Percentiles rank a stretch among this genome's conserved stretches.
Evolutionary conservation across 108 stramenopile species (phyloP).

Genomic region (Phaeodactylum tricornutum): DNA sequence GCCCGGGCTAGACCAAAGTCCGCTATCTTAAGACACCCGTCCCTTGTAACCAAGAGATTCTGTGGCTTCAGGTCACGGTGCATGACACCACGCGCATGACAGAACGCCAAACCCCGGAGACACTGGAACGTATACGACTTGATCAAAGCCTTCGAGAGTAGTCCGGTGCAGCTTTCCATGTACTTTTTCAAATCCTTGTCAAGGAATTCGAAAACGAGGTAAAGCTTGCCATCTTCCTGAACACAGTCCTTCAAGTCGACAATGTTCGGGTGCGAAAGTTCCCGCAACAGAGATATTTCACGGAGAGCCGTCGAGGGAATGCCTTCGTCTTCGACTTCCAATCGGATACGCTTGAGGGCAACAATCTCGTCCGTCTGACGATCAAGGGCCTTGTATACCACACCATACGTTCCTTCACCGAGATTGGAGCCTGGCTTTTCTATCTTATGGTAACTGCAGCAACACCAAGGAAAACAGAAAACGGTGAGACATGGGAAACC

Average conservation of each 20-base stretch:
- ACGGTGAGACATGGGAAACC: too few relatives aligned
- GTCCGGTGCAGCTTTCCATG: conserved; percentile 78
- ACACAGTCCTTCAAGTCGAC: conserved; percentile 84
- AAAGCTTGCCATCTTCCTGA: conserved; percentile 83
- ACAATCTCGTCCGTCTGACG: conserved; percentile 87
- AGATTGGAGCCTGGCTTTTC: conserved; percentile 92
- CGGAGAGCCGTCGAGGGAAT: conserved; percentile 97
- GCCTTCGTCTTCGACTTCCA: conserved; percentile 98
- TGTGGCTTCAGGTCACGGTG: conserved; percentile 99
- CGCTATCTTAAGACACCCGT: conserved; percentile 93
- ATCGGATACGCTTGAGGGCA: conserved; percentile 93
- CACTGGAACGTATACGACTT: conserved; percentile 85
- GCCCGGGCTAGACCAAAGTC: conserved; percentile 98
- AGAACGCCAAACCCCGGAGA: conserved; percentile 85
- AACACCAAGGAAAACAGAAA: background rate
- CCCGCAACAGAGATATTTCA: conserved; percentile 90
- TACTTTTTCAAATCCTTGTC: conserved; percentile 95
- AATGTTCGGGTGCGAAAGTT: conserved; percentile 94
- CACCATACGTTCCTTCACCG: conserved; percentile 94
- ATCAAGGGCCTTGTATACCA: conserved; percentile 87
- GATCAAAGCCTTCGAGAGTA: conserved; percentile 63
- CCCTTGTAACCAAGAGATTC: conserved; percentile 90
- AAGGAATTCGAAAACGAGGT: conserved; percentile 97
- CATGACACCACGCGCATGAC: conserved; percentile 95
- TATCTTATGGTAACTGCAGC: conserved; percentile 88